Percentiles rank a stretch among this genome's conserved stretches.
Evolutionary conservation across 352 stramenopile species (phyloP).

Genomic region (Pythium pyrilobum): DNA sequence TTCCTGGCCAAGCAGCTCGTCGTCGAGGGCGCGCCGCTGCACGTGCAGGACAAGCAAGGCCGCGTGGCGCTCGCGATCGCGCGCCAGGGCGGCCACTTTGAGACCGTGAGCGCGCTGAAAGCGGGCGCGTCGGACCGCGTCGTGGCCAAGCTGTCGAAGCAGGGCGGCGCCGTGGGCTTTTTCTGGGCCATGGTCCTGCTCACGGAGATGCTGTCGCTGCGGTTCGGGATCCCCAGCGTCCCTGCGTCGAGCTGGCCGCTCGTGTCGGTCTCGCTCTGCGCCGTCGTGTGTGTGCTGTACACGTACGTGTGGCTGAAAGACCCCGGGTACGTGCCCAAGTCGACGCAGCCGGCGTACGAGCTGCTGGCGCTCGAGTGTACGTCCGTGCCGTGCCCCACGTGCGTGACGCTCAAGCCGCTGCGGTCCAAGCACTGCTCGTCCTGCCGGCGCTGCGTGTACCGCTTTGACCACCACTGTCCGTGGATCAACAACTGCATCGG

Average conservation of each 20-base stretch:
- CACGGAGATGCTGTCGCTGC: slow-evolving; percentile 41
- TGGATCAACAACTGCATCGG: slow-evolving; percentile 87
- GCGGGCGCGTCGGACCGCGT: slow-evolving; percentile 60
- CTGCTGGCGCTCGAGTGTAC: slow-evolving; percentile 66
- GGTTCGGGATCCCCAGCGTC: slow-evolving; percentile 51
- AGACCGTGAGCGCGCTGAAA: slow-evolving; percentile 61
- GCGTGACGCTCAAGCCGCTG: slow-evolving; percentile 65
- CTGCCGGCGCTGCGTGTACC: slow-evolving; percentile 70
- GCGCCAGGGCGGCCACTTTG: slow-evolving; percentile 56
- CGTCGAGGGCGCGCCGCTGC: slow-evolving; percentile 63
- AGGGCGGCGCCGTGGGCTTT: slow-evolving; percentile 59
- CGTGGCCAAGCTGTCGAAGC: slow-evolving; percentile 54
- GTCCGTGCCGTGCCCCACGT: slow-evolving; percentile 70
- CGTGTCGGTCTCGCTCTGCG: slow-evolving; percentile 32
- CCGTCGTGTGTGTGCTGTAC: slow-evolving; percentile 53
- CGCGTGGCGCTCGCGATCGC: slow-evolving; percentile 74
- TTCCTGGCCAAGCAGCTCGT: slow-evolving; percentile 84
- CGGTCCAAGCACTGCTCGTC: slow-evolving; percentile 81
- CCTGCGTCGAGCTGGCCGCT: slow-evolving; percentile 21
- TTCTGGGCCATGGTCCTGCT: slow-evolving; percentile 60
- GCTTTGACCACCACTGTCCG: slow-evolving; percentile 82
- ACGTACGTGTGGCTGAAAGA: slow-evolving; percentile 77
- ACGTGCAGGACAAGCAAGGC: slow-evolving; percentile 62
- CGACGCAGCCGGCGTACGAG: slow-evolving; percentile 57
- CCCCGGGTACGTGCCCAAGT: slow-evolving; percentile 63